These are phyloP conservation scores for Davidsoniella neocaledoniae DNA, from an alignment of 2,329 filamentous ascomycete genomes.

Conservation along the genomic window DNA sequence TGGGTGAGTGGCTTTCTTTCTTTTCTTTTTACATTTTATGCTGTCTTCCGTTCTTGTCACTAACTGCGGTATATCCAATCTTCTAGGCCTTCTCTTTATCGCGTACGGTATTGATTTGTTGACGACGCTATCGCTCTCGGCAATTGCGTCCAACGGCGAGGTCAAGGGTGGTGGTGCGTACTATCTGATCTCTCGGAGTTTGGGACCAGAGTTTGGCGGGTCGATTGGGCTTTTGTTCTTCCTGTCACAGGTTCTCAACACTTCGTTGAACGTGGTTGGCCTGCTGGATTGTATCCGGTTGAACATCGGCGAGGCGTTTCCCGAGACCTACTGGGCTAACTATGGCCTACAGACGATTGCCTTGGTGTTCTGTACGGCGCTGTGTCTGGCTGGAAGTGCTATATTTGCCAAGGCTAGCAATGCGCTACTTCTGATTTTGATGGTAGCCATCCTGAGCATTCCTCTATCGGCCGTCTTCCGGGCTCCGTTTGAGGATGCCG, in stretches of 20 bases:
- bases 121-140: slow-evolving; percentile 71
- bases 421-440: slow-evolving; percentile 51
- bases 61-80: too few relatives aligned
- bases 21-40: neutral
- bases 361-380: slow-evolving; percentile 51
- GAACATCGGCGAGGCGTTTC: slow-evolving; percentile 52
- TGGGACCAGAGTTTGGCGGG: slow-evolving; percentile 78
- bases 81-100: slow-evolving; percentile 48
- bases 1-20: slow-evolving; percentile 37
- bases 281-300: slow-evolving; percentile 67
- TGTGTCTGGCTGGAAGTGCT: slow-evolving; percentile 65
- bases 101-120: slow-evolving; percentile 74
- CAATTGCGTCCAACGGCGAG: slow-evolving; percentile 78
- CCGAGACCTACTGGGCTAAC: slow-evolving; percentile 56
- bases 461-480: slow-evolving; percentile 58
- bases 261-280: slow-evolving; percentile 74
- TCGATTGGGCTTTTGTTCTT: slow-evolving; percentile 82
- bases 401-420: slow-evolving; percentile 72
- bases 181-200: slow-evolving; percentile 69
- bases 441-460: slow-evolving; percentile 63
- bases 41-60: neutral
- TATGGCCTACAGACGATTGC: slow-evolving; percentile 62
- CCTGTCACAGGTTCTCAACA: slow-evolving; percentile 76
- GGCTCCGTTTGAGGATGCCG: slow-evolving; percentile 47
- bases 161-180: slow-evolving; percentile 79